A percentile compares a stretch with the other conserved stretches of the same genome.
Evolutionary conservation across 768 basidiomycete genomes (phyloP).

Genomic region (Clavulina sp.): DNA sequence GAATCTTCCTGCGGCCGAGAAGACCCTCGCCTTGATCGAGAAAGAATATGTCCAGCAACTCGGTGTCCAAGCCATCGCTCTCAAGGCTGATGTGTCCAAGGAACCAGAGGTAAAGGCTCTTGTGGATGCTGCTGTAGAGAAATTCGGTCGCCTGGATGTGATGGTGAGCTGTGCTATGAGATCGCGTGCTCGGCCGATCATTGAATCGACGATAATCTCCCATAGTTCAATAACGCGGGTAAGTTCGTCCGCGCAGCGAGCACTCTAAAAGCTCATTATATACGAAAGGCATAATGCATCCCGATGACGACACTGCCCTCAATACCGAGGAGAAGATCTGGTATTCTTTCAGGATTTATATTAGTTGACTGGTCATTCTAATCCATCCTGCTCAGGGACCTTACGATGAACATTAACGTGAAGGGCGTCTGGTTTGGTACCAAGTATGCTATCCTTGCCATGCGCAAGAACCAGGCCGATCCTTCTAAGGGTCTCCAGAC

Average conservation of each 20-base stretch:
- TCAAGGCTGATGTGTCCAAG: slow-evolving; percentile 75
- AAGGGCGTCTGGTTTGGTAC: slow-evolving; percentile 99
- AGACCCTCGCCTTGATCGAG: slow-evolving; percentile 42
- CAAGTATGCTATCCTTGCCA: slow-evolving; percentile 92
- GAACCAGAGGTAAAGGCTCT: slow-evolving; percentile 72
- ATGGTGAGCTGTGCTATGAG: slow-evolving; percentile 40
- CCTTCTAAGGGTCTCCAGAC: slow-evolving; percentile 57
- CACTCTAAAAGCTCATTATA: neutral
- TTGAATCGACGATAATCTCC: neutral
- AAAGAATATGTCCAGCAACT: slow-evolving; percentile 20
- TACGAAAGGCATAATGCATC: slow-evolving; percentile 85
- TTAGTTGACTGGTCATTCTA: neutral
- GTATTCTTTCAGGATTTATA: no score
- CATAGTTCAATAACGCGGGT: slow-evolving; percentile 83
- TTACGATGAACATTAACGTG: slow-evolving; percentile 85
- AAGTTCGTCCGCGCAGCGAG: slow-evolving; percentile 11
- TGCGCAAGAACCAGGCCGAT: slow-evolving; percentile 83
- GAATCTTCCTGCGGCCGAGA: slow-evolving; percentile 57
- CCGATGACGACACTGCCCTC: slow-evolving; percentile 82
- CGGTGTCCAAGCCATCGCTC: slow-evolving; percentile 27
- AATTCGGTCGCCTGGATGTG: slow-evolving; percentile 87
- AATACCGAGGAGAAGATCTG: slow-evolving; percentile 95
- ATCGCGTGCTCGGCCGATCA: neutral
- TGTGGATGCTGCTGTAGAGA: slow-evolving; percentile 59
- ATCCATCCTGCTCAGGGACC: slow-evolving; percentile 23